Percentiles rank a stretch among this genome's conserved stretches.
phyloP scores from a whole-genome alignment of 2,329 filamentous ascomycete genomes.

The Cladobotryum protrusum region DNA sequence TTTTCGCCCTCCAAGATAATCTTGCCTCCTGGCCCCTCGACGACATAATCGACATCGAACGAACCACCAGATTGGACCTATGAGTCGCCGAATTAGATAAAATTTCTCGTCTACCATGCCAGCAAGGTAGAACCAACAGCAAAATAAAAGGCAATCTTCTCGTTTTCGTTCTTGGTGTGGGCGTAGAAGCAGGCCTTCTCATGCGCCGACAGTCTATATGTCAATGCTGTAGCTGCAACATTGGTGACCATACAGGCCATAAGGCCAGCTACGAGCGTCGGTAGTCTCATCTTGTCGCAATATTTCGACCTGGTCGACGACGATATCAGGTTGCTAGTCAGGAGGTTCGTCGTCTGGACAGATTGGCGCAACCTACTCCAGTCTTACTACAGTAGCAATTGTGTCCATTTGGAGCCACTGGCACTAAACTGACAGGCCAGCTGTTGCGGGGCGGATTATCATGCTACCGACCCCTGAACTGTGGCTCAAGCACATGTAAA shows the following conservation, averaged over 20 bases:
- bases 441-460: not conserved
- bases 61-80: constrained; percentile 97
- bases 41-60: constrained; percentile 92
- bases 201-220: constrained; percentile 83
- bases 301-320: no score
- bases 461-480: not conserved
- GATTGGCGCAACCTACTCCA: constrained; percentile 5
- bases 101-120: not conserved
- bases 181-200: constrained; percentile 96
- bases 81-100: not conserved
- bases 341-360: constrained; percentile 8
- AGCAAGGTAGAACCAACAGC: constrained; percentile 56
- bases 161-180: constrained; percentile 65
- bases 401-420: no score
- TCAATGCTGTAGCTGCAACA: constrained; percentile 82
- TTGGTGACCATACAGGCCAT: constrained; percentile 65
- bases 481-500: not conserved
- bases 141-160: constrained; percentile 98
- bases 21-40: constrained; percentile 74
- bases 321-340: no score
- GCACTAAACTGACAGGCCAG: not conserved
- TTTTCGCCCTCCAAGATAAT: constrained; percentile 80
- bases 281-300: constrained; percentile 53
- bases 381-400: constrained; percentile 17
- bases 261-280: constrained; percentile 57